Evolutionary conservation across 148 eudicot genomes (phyloP).

Genomic region (Rhododendron williamsianum): DNA sequence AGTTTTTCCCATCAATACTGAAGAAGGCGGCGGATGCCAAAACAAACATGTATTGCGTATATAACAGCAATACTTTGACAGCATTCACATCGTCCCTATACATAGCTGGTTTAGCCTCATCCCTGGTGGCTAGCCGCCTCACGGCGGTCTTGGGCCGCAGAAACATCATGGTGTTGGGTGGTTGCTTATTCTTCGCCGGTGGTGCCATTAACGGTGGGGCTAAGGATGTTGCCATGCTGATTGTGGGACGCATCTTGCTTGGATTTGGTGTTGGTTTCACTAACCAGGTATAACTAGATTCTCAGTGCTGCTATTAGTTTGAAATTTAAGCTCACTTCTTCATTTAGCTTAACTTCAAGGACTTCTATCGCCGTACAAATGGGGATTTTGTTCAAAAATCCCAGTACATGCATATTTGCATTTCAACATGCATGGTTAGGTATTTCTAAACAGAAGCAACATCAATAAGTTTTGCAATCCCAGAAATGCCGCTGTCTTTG

Average conservation of each 20-base stretch:
- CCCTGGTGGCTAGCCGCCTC: conserved; percentile 35
- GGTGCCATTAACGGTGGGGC: conserved; percentile 53
- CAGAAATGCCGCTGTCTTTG: too few relatives aligned
- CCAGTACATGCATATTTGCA: background rate
- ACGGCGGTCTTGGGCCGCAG: conserved; percentile 45
- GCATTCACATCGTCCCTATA: conserved; percentile 62
- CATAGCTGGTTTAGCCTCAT: conserved; percentile 48
- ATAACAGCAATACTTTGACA: conserved; percentile 47
- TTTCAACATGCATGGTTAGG: background rate
- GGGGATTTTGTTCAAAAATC: background rate
- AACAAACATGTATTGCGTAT: conserved; percentile 49
- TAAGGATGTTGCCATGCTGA: conserved; percentile 48
- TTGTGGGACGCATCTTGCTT: conserved; percentile 50
- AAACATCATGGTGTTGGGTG: conserved; percentile 48
- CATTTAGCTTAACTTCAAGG: background rate
- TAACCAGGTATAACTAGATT: conserved; percentile 37
- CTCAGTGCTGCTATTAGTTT: background rate
- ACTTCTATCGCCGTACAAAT: background rate
- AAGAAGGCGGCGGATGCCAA: conserved; percentile 32
- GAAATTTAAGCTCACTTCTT: background rate
- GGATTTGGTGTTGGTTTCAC: conserved; percentile 65
- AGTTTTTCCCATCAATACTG: conserved; percentile 52
- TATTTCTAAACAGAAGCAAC: too few relatives aligned
- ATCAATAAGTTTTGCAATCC: too few relatives aligned
- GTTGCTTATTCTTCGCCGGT: conserved; percentile 46